These are phyloP conservation scores for Jaminaea rosea DNA, from an alignment of 1,284 basidiomycete genomes.

Conservation along the genomic window DNA sequence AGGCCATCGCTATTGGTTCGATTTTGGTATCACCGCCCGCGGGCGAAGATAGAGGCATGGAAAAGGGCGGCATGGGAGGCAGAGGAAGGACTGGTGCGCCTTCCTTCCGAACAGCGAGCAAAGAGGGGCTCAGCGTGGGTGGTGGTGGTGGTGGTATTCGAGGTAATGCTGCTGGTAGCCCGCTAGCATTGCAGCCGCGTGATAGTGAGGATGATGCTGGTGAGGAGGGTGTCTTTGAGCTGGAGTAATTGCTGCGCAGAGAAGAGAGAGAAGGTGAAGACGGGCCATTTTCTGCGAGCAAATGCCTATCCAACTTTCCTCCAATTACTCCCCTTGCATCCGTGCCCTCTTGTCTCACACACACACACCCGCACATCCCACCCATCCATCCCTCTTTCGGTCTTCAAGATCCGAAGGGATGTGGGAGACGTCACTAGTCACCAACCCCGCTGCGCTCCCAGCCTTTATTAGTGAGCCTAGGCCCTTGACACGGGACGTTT, in stretches of 20 bases:
- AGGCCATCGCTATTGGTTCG: neutral
- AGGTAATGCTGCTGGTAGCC: too few relatives aligned
- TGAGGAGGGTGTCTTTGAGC: conserved; percentile 43
- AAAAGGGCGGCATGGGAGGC: neutral
- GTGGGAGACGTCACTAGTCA: too few relatives aligned
- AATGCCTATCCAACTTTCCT: too few relatives aligned
- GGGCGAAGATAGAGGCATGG: conserved; percentile 5
- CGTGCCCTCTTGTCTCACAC: too few relatives aligned
- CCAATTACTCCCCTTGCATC: too few relatives aligned
- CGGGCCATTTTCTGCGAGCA: too few relatives aligned
- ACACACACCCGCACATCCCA: too few relatives aligned
- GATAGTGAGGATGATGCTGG: conserved; percentile 24
- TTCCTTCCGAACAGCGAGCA: conserved; percentile 9
- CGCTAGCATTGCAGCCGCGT: conserved; percentile 26
- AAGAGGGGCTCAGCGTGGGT: conserved; percentile 10
- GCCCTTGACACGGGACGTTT: too few relatives aligned
- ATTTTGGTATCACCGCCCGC: conserved; percentile 3
- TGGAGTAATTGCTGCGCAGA: conserved; percentile 19
- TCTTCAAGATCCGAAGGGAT: too few relatives aligned
- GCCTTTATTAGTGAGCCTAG: too few relatives aligned
- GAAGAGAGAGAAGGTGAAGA: neutral
- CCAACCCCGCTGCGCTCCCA: too few relatives aligned
- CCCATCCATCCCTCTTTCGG: too few relatives aligned
- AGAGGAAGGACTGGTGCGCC: conserved; percentile 16
- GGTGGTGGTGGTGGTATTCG: conserved; percentile 12